phyloP scores from a whole-genome alignment of 768 basidiomycete genomes.

The Kwoniella bestiolae region DNA sequence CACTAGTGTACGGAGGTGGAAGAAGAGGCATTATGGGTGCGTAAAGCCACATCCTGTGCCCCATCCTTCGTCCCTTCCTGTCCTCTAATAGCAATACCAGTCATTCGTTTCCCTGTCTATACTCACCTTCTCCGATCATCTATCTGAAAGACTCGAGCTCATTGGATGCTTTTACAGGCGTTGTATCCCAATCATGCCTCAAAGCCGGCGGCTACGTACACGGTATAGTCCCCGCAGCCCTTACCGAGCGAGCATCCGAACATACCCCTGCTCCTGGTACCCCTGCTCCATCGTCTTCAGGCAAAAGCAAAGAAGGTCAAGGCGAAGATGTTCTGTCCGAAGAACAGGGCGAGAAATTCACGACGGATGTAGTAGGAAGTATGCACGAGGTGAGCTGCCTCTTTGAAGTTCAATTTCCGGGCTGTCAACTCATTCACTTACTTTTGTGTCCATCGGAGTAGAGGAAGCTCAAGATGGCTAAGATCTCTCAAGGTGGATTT shows the following conservation, averaged over 20 bases:
- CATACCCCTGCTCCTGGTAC: conserved; percentile 30
- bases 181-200: conserved; percentile 63
- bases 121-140: background rate
- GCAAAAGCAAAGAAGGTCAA: conserved; percentile 61
- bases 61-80: too few species aligned
- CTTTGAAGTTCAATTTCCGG: too few species aligned
- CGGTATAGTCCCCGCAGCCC: conserved; percentile 78
- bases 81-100: too few species aligned
- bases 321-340: conserved; percentile 43
- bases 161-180: conserved; percentile 24
- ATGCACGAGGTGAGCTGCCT: conserved; percentile 56
- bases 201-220: conserved; percentile 72
- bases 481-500: conserved; percentile 72
- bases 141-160: background rate
- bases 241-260: conserved; percentile 59
- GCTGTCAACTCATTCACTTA: too few species aligned
- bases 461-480: conserved; percentile 89
- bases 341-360: conserved; percentile 37
- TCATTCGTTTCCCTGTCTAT: too few species aligned
- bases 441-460: conserved; percentile 60
- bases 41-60: too few species aligned
- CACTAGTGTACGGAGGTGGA: conserved; percentile 87
- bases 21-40: conserved; percentile 82
- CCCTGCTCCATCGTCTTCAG: conserved; percentile 67
- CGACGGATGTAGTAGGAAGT: conserved; percentile 44